Conservation (phyloP, 2,329 filamentous ascomycete genomes). For the Colletotrichum coccodes region DNA sequence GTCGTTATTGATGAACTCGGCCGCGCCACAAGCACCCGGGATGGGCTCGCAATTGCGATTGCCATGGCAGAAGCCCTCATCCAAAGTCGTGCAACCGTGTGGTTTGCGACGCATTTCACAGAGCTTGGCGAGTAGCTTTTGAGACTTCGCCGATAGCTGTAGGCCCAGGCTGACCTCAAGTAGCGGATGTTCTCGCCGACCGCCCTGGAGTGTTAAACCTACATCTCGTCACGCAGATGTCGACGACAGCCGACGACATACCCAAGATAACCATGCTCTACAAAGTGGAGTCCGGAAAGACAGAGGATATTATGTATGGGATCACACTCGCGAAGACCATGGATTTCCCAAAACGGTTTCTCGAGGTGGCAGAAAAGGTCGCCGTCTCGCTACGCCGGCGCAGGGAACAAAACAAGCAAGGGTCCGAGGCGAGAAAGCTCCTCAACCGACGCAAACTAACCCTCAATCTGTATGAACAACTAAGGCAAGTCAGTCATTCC, state of each 20-base stretch:
- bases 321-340: slow-evolving; percentile 82
- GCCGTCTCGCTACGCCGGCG: slow-evolving; percentile 69
- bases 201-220: slow-evolving; percentile 84
- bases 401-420: slow-evolving; percentile 66
- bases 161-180: slow-evolving; percentile 16
- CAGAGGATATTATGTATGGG: slow-evolving; percentile 82
- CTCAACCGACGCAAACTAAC: slow-evolving; percentile 78
- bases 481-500: slow-evolving; percentile 74
- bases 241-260: slow-evolving; percentile 56
- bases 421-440: slow-evolving; percentile 66
- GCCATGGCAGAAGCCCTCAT: slow-evolving; percentile 91
- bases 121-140: slow-evolving; percentile 66
- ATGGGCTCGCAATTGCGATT: slow-evolving; percentile 89
- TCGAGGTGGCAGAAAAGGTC: slow-evolving; percentile 75
- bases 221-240: slow-evolving; percentile 79
- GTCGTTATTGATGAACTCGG: slow-evolving; percentile 93
- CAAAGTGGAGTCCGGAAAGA: slow-evolving; percentile 77
- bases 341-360: slow-evolving; percentile 74
- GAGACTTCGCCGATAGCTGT: neutral
- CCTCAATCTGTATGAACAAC: slow-evolving; percentile 76
- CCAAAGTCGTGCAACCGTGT: slow-evolving; percentile 80
- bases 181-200: slow-evolving; percentile 77
- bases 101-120: slow-evolving; percentile 94
- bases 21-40: slow-evolving; percentile 86
- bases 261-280: slow-evolving; percentile 87